phyloP scores from a whole-genome alignment of 2,329 filamentous ascomycete genomes.

The Stagonosporopsis rhizophila region DNA sequence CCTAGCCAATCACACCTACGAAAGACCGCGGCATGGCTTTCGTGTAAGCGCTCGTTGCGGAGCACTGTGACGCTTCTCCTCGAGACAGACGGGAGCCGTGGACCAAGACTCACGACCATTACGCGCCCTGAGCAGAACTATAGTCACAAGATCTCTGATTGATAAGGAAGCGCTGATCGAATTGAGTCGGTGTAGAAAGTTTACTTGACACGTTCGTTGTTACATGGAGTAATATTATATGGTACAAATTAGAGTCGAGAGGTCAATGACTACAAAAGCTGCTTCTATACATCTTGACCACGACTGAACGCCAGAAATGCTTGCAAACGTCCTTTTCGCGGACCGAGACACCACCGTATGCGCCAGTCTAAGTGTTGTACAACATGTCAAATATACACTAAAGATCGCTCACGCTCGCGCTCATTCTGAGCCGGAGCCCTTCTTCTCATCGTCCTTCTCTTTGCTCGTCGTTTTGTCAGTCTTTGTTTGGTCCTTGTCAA shows the following conservation, averaged over 20 bases:
- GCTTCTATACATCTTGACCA: slow-evolving; percentile 30
- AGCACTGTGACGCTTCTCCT: slow-evolving; percentile 4
- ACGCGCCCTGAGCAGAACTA: slow-evolving; percentile 6
- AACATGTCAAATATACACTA: slow-evolving; percentile 19
- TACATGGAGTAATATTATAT: slow-evolving; percentile 18
- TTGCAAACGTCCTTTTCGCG: slow-evolving; percentile 26
- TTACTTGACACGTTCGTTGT: slow-evolving; percentile 5
- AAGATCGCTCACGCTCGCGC: slow-evolving; percentile 14
- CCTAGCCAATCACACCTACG: slow-evolving; percentile 23
- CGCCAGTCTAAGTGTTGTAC: slow-evolving; percentile 27
- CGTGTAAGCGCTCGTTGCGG: slow-evolving; percentile 22
- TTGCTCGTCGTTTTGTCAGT: slow-evolving; percentile 36
- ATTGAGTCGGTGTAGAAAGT: background rate
- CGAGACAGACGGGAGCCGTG: background rate
- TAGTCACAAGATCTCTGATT: background rate
- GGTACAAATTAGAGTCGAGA: slow-evolving; percentile 48
- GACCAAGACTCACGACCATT: background rate
- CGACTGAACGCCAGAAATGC: slow-evolving; percentile 42
- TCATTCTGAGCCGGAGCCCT: slow-evolving; percentile 45
- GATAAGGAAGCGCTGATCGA: slow-evolving; percentile 14
- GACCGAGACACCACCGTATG: slow-evolving; percentile 22
- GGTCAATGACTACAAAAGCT: slow-evolving; percentile 28
- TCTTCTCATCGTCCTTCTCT: slow-evolving; percentile 38
- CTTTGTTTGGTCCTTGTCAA: slow-evolving; percentile 37
- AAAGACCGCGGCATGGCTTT: slow-evolving; percentile 17